Conservation (phyloP, 2,329 filamentous ascomycete genomes). For the Diaporthe longicolla region DNA sequence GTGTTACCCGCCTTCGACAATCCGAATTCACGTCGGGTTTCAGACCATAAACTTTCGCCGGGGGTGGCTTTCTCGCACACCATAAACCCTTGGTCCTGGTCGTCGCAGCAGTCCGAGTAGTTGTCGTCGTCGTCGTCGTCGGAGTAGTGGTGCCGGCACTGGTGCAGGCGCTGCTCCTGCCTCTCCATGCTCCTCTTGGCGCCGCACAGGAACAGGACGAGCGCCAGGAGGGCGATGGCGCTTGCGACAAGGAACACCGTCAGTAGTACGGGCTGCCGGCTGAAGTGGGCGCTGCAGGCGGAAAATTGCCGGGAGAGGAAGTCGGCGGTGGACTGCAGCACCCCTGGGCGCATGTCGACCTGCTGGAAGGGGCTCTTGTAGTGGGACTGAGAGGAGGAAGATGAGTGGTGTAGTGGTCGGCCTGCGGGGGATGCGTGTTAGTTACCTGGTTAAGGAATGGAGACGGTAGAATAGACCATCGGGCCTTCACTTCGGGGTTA, state of each 20-base stretch:
- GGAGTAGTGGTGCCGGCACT: not conserved
- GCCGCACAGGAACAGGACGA: slow-evolving; percentile 6
- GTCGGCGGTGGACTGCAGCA: not conserved
- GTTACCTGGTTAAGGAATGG: not conserved
- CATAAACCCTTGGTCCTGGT: not conserved
- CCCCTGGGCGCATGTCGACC: slow-evolving; percentile 14
- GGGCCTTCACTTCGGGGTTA: no score
- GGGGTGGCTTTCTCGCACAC: not conserved
- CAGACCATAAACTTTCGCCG: not conserved
- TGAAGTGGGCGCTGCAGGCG: not conserved
- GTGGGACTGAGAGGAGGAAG: not conserved
- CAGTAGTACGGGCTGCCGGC: not conserved
- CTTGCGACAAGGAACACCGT: not conserved
- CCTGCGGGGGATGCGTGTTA: not conserved
- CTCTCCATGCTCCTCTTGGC: not conserved
- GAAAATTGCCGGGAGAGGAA: not conserved
- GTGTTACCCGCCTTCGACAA: not conserved
- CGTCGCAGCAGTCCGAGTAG: not conserved
- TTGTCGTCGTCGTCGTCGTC: not conserved
- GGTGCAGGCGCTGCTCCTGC: not conserved
- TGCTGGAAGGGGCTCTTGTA: slow-evolving; percentile 38
- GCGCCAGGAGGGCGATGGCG: not conserved
- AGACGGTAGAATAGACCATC: not conserved
- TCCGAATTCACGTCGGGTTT: slow-evolving; percentile 7
- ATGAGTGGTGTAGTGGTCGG: slow-evolving; percentile 25